Percentiles rank a stretch among this genome's conserved stretches.
These are phyloP conservation scores for Lagenaria siceraria DNA, from an alignment of 306 rosid species.

Conservation along the genomic window DNA sequence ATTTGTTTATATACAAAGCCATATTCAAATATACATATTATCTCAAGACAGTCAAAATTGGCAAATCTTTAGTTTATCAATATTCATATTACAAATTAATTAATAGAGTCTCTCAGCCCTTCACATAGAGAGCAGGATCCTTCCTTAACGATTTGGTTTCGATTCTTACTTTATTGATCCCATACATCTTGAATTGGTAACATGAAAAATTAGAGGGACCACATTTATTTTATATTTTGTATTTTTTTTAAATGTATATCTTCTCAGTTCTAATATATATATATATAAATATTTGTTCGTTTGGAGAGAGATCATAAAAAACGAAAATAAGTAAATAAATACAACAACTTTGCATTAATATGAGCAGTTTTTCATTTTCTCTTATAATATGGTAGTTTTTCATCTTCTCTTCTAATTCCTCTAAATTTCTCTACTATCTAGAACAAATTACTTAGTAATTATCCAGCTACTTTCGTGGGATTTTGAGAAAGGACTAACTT, in stretches of 20 bases:
- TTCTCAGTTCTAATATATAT: not conserved
- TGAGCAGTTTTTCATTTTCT: too few relatives aligned
- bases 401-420: too few relatives aligned
- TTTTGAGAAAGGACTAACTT: too few relatives aligned
- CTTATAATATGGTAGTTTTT: too few relatives aligned
- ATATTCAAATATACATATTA: constrained; percentile 12
- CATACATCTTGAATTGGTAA: constrained; percentile 4
- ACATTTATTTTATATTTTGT: not conserved
- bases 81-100: constrained; percentile 15
- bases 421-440: too few relatives aligned
- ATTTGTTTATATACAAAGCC: constrained; percentile 18
- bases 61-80: constrained; percentile 35
- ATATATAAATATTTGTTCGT: not conserved
- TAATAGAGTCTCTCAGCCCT: not conserved
- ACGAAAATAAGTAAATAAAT: too few relatives aligned
- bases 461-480: too few relatives aligned
- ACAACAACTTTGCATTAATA: too few relatives aligned
- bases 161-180: constrained; percentile 31
- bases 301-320: too few relatives aligned
- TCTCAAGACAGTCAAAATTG: constrained; percentile 9
- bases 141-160: constrained; percentile 46
- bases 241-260: not conserved
- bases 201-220: not conserved
- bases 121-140: constrained; percentile 42
- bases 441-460: too few relatives aligned